Conservation (phyloP, 2,329 filamentous ascomycete genomes). For the Chaetomiaceae sp. region DNA sequence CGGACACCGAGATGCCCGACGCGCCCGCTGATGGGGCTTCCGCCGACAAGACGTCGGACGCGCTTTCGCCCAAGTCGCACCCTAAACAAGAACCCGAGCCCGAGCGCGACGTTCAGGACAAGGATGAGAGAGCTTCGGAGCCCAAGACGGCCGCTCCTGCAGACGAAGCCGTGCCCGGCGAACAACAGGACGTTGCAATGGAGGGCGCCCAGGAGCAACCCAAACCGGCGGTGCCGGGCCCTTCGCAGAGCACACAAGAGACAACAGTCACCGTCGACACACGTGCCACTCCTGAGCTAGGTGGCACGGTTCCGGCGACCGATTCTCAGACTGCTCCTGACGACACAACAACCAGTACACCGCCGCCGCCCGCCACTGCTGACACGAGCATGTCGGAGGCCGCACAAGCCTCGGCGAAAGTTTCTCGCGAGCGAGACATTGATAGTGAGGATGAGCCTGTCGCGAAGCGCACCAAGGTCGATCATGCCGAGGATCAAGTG, state of each 20-base stretch:
- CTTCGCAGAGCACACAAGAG: slow-evolving; percentile 24
- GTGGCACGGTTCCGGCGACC: slow-evolving; percentile 27
- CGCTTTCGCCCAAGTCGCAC: slow-evolving; percentile 10
- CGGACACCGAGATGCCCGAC: slow-evolving; percentile 23
- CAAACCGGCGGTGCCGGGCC: slow-evolving; percentile 8
- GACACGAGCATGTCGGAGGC: slow-evolving; percentile 41
- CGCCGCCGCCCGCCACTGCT: slow-evolving; percentile 28
- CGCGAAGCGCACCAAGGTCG: slow-evolving; percentile 75
- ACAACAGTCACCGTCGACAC: slow-evolving; percentile 23
- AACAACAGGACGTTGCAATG: slow-evolving; percentile 25
- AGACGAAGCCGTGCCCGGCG: slow-evolving; percentile 5
- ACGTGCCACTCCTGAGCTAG: slow-evolving; percentile 19
- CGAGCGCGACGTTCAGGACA: background rate
- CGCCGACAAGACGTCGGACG: slow-evolving; percentile 3
- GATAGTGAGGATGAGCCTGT: slow-evolving; percentile 62
- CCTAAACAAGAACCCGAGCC: background rate
- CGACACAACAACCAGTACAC: slow-evolving; percentile 32
- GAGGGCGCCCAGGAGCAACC: slow-evolving; percentile 9
- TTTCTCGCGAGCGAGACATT: slow-evolving; percentile 72
- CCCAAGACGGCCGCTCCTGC: background rate
- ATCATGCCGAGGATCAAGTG: slow-evolving; percentile 32
- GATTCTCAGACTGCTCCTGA: slow-evolving; percentile 38
- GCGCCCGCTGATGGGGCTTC: slow-evolving; percentile 14
- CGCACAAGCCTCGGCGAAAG: slow-evolving; percentile 48
- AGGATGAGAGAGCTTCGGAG: no score